Conservation (phyloP, 2,329 filamentous ascomycete species). For the Pseudogymnoascus sp. region DNA sequence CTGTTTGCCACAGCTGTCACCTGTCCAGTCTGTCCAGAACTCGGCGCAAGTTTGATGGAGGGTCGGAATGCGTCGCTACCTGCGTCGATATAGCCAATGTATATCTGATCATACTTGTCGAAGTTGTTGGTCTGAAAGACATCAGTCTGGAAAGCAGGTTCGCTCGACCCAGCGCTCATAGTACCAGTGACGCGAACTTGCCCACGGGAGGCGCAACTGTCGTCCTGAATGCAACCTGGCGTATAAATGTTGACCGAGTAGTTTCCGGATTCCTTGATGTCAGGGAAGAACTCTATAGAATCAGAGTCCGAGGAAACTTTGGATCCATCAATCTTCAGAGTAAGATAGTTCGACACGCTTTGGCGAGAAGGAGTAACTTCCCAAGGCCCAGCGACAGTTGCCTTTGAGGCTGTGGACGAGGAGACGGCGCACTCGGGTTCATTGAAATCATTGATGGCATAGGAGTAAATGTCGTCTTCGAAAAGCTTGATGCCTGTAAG, state of each 20-base stretch:
- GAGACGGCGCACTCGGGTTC: slow-evolving; percentile 70
- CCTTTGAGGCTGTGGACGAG: slow-evolving; percentile 49
- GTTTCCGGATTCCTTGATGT: slow-evolving; percentile 81
- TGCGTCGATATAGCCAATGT: slow-evolving; percentile 74
- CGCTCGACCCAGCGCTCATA: slow-evolving; percentile 45
- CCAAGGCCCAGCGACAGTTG: slow-evolving; percentile 70
- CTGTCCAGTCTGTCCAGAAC: slow-evolving; percentile 49
- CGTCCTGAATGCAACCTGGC: slow-evolving; percentile 77
- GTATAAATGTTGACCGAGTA: slow-evolving; percentile 90
- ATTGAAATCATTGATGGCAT: slow-evolving; percentile 81
- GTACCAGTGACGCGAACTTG: slow-evolving; percentile 71
- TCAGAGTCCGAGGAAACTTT: slow-evolving; percentile 49
- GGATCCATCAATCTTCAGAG: slow-evolving; percentile 49
- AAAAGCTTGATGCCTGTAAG: slow-evolving; percentile 81
- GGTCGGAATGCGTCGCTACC: slow-evolving; percentile 66
- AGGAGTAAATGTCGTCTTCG: slow-evolving; percentile 74
- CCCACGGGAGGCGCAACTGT: slow-evolving; percentile 66
- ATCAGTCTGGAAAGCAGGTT: slow-evolving; percentile 44
- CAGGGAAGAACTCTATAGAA: slow-evolving; percentile 69
- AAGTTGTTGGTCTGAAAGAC: slow-evolving; percentile 89
- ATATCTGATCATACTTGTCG: slow-evolving; percentile 94
- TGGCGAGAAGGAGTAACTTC: slow-evolving; percentile 53
- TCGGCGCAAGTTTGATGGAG: slow-evolving; percentile 66
- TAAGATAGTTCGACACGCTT: slow-evolving; percentile 70
- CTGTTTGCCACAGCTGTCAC: slow-evolving; percentile 84